Evolutionary conservation across 2,329 filamentous ascomycete species (phyloP).

Genomic region (Fusarium sp.): DNA sequence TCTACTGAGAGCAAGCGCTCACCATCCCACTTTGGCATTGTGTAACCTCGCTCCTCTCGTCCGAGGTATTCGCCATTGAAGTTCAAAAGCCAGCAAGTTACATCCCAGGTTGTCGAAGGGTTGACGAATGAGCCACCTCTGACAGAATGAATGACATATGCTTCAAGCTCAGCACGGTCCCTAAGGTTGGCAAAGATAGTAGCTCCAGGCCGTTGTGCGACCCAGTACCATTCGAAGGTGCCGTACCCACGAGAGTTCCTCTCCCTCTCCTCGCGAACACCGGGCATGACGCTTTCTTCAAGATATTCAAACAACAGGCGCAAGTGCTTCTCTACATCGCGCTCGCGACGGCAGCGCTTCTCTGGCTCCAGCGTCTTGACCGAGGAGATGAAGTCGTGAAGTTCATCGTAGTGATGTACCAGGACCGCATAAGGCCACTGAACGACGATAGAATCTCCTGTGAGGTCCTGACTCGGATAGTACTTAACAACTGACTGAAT

Average conservation of each 20-base stretch:
- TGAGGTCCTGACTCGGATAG: constrained; percentile 47
- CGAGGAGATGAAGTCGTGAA: constrained; percentile 23
- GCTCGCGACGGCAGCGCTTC: constrained; percentile 2
- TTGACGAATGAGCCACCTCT: neutral
- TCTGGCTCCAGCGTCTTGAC: neutral
- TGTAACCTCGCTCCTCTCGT: neutral
- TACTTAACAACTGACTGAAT: constrained; percentile 49
- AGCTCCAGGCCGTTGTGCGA: neutral
- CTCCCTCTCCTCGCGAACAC: neutral
- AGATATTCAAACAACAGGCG: neutral
- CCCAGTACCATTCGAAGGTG: neutral
- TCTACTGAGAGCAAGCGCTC: neutral
- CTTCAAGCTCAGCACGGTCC: no score
- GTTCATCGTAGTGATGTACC: constrained; percentile 50
- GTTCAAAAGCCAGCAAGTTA: neutral
- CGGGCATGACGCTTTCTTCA: neutral
- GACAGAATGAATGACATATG: neutral
- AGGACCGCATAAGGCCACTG: constrained; percentile 46
- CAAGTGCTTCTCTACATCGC: neutral
- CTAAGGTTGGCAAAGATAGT: neutral
- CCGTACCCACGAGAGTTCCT: neutral
- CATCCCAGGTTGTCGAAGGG: neutral
- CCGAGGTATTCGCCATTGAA: neutral
- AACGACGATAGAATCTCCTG: constrained; percentile 33
- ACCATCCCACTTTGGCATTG: neutral